A percentile compares a stretch with the other conserved stretches of the same genome.
These are phyloP conservation scores for Cajanus cajan DNA, from an alignment of 306 rosid genomes.

Conservation along the genomic window DNA sequence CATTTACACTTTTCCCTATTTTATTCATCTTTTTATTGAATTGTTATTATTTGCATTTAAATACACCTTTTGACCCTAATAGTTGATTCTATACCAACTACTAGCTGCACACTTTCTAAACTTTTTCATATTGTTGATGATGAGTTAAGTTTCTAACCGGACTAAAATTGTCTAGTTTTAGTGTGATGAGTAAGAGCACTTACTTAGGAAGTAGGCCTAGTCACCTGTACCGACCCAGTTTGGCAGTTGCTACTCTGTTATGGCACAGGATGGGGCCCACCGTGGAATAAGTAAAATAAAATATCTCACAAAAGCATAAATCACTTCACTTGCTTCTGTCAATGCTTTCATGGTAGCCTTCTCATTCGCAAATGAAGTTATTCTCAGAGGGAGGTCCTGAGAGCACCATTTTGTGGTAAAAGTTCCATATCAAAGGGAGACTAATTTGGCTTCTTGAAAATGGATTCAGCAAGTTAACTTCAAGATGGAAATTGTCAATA, in stretches of 20 bases:
- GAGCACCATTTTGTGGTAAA: slow-evolving; percentile 63
- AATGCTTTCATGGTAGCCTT: too few species aligned
- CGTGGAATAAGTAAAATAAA: too few species aligned
- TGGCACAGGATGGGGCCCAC: too few species aligned
- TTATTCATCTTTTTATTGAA: neutral
- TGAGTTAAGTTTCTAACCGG: too few species aligned
- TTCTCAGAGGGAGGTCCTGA: slow-evolving; percentile 43
- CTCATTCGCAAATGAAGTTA: slow-evolving; percentile 46
- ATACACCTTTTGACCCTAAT: neutral
- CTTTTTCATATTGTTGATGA: neutral
- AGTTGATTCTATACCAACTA: neutral
- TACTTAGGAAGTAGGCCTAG: too few species aligned
- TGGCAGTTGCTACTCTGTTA: too few species aligned
- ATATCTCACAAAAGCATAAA: too few species aligned
- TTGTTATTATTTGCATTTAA: neutral
- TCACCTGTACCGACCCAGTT: too few species aligned
- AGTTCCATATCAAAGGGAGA: slow-evolving; percentile 58
- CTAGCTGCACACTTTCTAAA: neutral
- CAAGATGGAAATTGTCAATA: slow-evolving; percentile 38
- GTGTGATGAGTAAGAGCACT: too few species aligned
- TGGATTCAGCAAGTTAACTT: slow-evolving; percentile 51
- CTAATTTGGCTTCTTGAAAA: slow-evolving; percentile 42
- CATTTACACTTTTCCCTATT: neutral
- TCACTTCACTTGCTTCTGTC: too few species aligned
- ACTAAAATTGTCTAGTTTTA: too few species aligned